Evolutionary conservation across 2,329 filamentous ascomycete species (phyloP).

Genomic region (Talaromyces sp.): DNA sequence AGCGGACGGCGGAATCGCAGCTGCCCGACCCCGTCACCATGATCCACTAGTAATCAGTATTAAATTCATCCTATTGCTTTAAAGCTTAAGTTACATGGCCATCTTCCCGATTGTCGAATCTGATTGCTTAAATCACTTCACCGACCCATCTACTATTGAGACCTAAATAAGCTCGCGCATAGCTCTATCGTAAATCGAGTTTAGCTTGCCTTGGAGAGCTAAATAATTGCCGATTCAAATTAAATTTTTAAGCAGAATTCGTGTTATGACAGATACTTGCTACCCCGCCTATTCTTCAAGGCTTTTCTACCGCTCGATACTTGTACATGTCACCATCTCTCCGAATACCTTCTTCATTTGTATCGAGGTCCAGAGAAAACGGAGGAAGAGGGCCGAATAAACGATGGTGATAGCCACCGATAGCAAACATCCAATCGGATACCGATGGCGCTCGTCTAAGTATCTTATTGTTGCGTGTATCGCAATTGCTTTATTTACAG

Average conservation of each 20-base stretch:
- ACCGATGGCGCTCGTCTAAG: conserved; percentile 12
- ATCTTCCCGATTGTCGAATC: too few relatives aligned
- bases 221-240: neutral
- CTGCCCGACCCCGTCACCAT: neutral
- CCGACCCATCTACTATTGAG: neutral
- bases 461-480: conserved; percentile 14
- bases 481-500: conserved; percentile 14
- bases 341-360: too few relatives aligned
- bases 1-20: neutral
- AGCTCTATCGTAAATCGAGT: conserved; percentile 1
- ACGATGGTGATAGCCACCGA: neutral
- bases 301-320: neutral
- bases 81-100: neutral
- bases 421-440: neutral
- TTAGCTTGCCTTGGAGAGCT: neutral
- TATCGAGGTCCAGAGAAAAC: neutral
- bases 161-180: neutral
- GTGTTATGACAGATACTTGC: neutral
- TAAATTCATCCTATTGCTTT: neutral
- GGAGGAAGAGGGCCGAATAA: neutral
- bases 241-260: neutral
- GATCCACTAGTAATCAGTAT: neutral
- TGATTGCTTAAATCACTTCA: neutral
- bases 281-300: neutral
- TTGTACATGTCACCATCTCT: neutral